These are phyloP conservation scores for Blastobotrys ciferrii DNA, from an alignment of 1,139 yeast genomes.

Conservation along the genomic window DNA sequence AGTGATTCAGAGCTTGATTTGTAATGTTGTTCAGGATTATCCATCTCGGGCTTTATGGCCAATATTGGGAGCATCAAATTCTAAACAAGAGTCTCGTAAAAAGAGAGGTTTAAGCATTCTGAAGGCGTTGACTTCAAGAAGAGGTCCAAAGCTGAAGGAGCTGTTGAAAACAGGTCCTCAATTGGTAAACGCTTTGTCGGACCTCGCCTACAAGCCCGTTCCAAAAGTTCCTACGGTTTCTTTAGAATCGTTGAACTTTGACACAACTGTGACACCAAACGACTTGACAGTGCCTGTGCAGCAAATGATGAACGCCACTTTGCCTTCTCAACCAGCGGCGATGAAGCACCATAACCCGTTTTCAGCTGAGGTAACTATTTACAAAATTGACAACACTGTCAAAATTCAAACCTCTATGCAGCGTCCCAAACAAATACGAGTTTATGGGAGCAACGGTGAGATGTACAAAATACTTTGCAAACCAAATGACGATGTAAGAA, in stretches of 20 bases:
- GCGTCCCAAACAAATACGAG: slow-evolving; percentile 74
- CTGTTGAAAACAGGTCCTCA: slow-evolving; percentile 30
- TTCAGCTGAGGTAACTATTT: slow-evolving; percentile 51
- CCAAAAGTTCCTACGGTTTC: slow-evolving; percentile 3
- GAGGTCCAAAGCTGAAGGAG: slow-evolving; percentile 4
- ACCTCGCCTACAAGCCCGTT: slow-evolving; percentile 10
- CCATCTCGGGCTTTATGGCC: slow-evolving; percentile 88
- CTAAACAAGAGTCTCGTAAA: slow-evolving; percentile 58
- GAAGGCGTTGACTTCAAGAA: slow-evolving; percentile 12
- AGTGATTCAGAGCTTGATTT: slow-evolving; percentile 55
- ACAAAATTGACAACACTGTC: slow-evolving; percentile 60
- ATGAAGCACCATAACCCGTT: slow-evolving; percentile 51
- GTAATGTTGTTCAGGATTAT: slow-evolving; percentile 57
- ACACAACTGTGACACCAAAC: slow-evolving; percentile 48
- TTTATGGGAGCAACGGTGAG: slow-evolving; percentile 76
- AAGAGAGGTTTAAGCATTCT: slow-evolving; percentile 52
- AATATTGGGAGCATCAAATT: slow-evolving; percentile 68
- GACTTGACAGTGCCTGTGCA: slow-evolving; percentile 80
- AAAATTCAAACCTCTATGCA: slow-evolving; percentile 78
- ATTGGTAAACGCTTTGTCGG: slow-evolving; percentile 35
- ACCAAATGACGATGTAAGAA: slow-evolving; percentile 85
- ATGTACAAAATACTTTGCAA: slow-evolving; percentile 77
- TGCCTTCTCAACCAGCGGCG: slow-evolving; percentile 53
- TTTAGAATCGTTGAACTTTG: slow-evolving; percentile 8
- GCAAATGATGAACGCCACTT: slow-evolving; percentile 62